Conservation (phyloP, 257 asterid species). For the Solanum habrochaites region DNA sequence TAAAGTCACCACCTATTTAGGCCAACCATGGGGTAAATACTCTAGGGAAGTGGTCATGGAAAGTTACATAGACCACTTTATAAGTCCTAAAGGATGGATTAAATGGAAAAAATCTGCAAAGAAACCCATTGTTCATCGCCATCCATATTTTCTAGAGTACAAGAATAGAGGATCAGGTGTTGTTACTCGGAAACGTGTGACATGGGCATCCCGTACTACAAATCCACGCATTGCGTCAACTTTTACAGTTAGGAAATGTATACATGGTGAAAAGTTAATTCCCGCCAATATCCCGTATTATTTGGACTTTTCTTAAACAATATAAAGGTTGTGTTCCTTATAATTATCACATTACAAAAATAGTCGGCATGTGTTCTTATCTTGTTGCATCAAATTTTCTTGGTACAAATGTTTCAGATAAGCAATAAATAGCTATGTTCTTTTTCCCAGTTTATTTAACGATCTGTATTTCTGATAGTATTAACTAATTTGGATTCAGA, state of each 20-base stretch:
- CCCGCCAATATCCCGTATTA: not conserved
- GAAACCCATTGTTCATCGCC: not conserved
- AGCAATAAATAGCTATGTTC: no score
- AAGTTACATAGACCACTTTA: not conserved
- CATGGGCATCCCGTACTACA: not conserved
- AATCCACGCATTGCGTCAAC: not conserved
- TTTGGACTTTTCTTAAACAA: not conserved
- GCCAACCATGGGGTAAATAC: constrained; percentile 3
- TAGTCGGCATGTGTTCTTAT: not conserved
- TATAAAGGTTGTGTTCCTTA: not conserved
- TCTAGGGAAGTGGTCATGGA: not conserved
- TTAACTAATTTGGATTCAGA: no score
- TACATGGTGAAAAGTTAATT: not conserved
- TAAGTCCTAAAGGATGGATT: not conserved
- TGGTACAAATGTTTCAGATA: not conserved
- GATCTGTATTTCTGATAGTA: not conserved
- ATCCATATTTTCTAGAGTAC: not conserved
- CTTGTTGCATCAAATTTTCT: not conserved
- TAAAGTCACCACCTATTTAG: not conserved
- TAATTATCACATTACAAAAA: not conserved
- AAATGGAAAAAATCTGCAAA: not conserved
- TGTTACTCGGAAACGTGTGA: not conserved
- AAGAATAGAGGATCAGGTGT: not conserved
- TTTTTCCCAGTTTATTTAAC: not conserved
- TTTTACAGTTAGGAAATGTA: not conserved